Percentiles rank a stretch among this genome's conserved stretches.
Conservation (phyloP, 1,139 yeast genomes). For the Tardiomyces digboiensis region DNA sequence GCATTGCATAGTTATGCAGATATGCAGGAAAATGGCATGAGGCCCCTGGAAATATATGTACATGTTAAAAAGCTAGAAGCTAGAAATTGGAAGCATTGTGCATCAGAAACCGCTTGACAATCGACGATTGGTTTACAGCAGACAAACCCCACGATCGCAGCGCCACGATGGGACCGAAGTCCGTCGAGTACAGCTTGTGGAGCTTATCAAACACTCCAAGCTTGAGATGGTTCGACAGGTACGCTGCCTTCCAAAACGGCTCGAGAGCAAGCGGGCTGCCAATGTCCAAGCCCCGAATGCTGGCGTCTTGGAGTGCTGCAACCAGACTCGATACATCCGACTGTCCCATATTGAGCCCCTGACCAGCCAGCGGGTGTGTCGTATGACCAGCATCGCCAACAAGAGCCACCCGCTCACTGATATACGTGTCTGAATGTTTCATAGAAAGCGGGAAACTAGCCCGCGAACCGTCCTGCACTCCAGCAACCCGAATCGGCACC, state of each 20-base stretch:
- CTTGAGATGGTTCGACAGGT: slow-evolving; percentile 68
- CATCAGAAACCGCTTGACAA: slow-evolving; percentile 52
- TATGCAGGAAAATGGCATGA: too few species aligned
- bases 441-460: slow-evolving; percentile 85
- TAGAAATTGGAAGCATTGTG: slow-evolving; percentile 14
- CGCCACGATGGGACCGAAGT: slow-evolving; percentile 61
- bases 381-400: slow-evolving; percentile 99
- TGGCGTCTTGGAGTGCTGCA: slow-evolving; percentile 59
- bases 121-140: slow-evolving; percentile 50
- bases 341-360: slow-evolving; percentile 98
- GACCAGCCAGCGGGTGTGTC: slow-evolving; percentile 96
- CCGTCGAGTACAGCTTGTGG: slow-evolving; percentile 79
- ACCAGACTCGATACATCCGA: slow-evolving; percentile 74
- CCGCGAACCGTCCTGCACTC: slow-evolving; percentile 53
- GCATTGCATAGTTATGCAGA: too few species aligned
- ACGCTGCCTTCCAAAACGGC: slow-evolving; percentile 74
- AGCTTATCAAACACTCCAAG: slow-evolving; percentile 88
- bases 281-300: slow-evolving; percentile 74
- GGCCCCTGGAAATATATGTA: too few species aligned
- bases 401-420: slow-evolving; percentile 74
- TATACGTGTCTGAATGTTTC: slow-evolving; percentile 87
- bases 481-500: slow-evolving; percentile 57
- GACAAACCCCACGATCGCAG: slow-evolving; percentile 71
- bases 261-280: slow-evolving; percentile 80
- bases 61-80: too few species aligned